Conservation (phyloP, 805 yeast species). For the Cephaloascus albidus region DNA sequence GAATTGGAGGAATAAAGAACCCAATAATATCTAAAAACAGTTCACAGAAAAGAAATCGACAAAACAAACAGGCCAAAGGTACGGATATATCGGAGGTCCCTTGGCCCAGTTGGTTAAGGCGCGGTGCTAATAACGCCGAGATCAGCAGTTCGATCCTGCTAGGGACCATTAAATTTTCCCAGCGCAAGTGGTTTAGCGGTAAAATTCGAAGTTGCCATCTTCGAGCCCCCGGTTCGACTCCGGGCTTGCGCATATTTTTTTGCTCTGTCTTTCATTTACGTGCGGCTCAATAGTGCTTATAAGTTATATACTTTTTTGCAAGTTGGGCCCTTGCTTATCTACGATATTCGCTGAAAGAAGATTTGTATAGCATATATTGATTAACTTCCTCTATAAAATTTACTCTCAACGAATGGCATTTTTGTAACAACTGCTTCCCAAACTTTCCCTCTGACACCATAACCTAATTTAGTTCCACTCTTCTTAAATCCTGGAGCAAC, state of each 20-base stretch:
- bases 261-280: no score
- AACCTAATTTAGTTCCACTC: constrained; percentile 60
- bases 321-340: no score
- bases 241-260: not conserved
- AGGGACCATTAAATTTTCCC: no score
- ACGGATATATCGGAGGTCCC: no score
- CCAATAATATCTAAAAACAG: constrained; percentile 57
- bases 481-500: constrained; percentile 63
- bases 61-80: no score
- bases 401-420: constrained; percentile 75
- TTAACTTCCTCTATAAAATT: constrained; percentile 60
- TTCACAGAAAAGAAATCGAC: no score
- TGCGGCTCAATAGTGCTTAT: no score
- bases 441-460: constrained; percentile 77
- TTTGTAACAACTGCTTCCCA: constrained; percentile 70
- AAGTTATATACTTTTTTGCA: no score
- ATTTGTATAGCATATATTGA: no score
- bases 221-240: not conserved
- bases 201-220: not conserved
- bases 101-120: constrained; percentile 48
- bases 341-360: no score
- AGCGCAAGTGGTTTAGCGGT: not conserved
- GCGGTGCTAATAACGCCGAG: constrained; percentile 49
- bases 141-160: constrained; percentile 87
- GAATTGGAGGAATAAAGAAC: constrained; percentile 68